Base-by-base conservation (phyloP, 2,329 filamentous ascomycete genomes). In the Raffaelea ambrosiae region DNA sequence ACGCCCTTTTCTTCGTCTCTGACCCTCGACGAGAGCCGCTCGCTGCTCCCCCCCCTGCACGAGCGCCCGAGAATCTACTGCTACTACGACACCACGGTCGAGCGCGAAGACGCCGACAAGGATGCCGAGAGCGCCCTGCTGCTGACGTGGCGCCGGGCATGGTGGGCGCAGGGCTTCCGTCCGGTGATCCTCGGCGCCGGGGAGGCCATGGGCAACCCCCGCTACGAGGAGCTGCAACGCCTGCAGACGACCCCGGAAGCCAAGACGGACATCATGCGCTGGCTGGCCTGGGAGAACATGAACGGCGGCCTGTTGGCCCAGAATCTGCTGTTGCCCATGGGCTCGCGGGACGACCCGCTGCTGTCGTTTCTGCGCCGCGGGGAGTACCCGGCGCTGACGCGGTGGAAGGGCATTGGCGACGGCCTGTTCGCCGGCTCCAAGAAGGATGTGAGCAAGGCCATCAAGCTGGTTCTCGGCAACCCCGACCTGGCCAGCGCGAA, bases 281-380 rank as follows among this genome's bases (percentile, higher is more conserved):
- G 89, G 89, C 68, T 96, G 52, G 91, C 91, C 0, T 98, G 91
- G 90, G 88, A 88, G 47, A 83, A 84, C 51, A 93, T 95, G 87
- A 84, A 84, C 13, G 84, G 83, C 18, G 93, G 93, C 2, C 68
- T 97, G 33, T 72, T 97, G 43, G 76, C 84, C 16, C 83, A 91
- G 61, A 84, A 84, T 66, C 75, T 85, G n/a, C 75, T 88, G 22
- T 74, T 95, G 45, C 93, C 93, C 3, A 95, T 96, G 86, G 86
- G 79, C 0, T 63, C 79, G 18, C 78, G 81, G 55, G 79, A 90
- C 51, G 87, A 95, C 59, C 64, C 77, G 2, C 71, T 91, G 49
- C 68, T 97, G 38, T 66, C 73, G 1, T 87, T 82, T 56, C 70
- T 97, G 49, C 81, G 90, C 46, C 76, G 83, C 35, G 88, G 86